Base-by-base conservation (phyloP, 1,284 basidiomycete species). In the Moesziomyces antarcticus region DNA sequence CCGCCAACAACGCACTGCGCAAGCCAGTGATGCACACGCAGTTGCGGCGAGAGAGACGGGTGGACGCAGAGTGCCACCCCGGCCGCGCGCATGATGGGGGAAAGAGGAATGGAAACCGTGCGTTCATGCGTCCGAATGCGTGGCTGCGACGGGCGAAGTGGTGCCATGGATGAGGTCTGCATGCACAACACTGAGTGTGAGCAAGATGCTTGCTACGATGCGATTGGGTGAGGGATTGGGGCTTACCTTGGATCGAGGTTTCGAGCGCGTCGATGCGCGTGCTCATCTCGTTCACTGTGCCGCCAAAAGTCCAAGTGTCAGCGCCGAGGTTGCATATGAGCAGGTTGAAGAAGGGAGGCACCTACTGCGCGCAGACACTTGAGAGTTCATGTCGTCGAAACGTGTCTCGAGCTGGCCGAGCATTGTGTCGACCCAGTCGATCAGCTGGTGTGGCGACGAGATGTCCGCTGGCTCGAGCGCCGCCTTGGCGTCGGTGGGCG, bases 201-300 rank as follows among this genome's bases (percentile, higher is more conserved):
- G 37, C 37, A 40, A 5, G 13, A 16, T 14, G 35, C 13, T 1
- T 4, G 16, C 21, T 10, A 8, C 14, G 18, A 27, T 21, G 22
- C 5, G 22, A 14, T 9, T 13, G n/a, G 20, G 1, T 44, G n/a
- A 1, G 20, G 10, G 5, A 5, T 9, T 24, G 37, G 6, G n/a
- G 57, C 78, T 50, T 37, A 82, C 79, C 79, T 56, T 82, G 79
- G 54, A 83, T 83, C 14, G 76, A 79, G 42, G 22, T 61, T 47
- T 83, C 82, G 13, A 83, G 53, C 16, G 80, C 78, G 46, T 83
- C 82, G 56, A 83, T 81, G 22, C 82, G 65, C 13, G 53, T 70
- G 27, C 79, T 77, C 82, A 83, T 83, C 33, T 82, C 82, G 57
- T 73, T 78, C 80, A 83, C 81, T 83, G 68, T 45, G 37, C 16